Percentiles rank a stretch among this genome's conserved stretches.
These are phyloP conservation scores for Torulaspora delbrueckii DNA, from an alignment of 805 yeast species.

Conservation along the genomic window DNA sequence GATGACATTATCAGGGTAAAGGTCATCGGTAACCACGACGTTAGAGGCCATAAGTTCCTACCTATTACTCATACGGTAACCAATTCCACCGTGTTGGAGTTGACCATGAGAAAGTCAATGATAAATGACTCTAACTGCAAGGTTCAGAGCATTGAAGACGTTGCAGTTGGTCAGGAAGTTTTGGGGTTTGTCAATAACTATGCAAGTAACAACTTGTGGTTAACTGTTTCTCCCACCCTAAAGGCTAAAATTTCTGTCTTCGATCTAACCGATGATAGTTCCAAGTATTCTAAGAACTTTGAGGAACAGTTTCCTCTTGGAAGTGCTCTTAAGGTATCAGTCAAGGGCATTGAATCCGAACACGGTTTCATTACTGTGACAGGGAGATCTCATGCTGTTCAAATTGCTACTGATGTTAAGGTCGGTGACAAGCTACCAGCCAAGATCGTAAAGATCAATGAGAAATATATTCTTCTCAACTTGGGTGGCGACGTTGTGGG, in stretches of 20 bases:
- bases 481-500: slow-evolving; percentile 54
- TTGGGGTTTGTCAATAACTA: slow-evolving; percentile 63
- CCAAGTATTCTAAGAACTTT: slow-evolving; percentile 44
- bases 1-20: slow-evolving; percentile 58
- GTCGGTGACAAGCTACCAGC: slow-evolving; percentile 58
- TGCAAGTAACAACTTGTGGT: slow-evolving; percentile 58
- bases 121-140: slow-evolving; percentile 25
- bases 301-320: slow-evolving; percentile 67
- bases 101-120: slow-evolving; percentile 49
- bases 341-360: slow-evolving; percentile 49
- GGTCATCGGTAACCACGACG: slow-evolving; percentile 73
- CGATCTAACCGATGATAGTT: slow-evolving; percentile 53
- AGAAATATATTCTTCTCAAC: slow-evolving; percentile 60
- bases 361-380: slow-evolving; percentile 47
- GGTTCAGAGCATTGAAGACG: slow-evolving; percentile 39
- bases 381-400: slow-evolving; percentile 43
- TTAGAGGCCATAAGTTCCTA: slow-evolving; percentile 59
- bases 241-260: slow-evolving; percentile 62
- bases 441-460: slow-evolving; percentile 53
- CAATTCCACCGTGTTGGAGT: slow-evolving; percentile 56
- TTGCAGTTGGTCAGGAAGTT: slow-evolving; percentile 47
- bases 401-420: slow-evolving; percentile 43
- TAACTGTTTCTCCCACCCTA: slow-evolving; percentile 60
- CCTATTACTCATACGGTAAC: slow-evolving; percentile 58
- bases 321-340: slow-evolving; percentile 55